Evolutionary conservation across 371 early-diverging fungal species (phyloP).

Genomic region (Mucor racemosus): DNA sequence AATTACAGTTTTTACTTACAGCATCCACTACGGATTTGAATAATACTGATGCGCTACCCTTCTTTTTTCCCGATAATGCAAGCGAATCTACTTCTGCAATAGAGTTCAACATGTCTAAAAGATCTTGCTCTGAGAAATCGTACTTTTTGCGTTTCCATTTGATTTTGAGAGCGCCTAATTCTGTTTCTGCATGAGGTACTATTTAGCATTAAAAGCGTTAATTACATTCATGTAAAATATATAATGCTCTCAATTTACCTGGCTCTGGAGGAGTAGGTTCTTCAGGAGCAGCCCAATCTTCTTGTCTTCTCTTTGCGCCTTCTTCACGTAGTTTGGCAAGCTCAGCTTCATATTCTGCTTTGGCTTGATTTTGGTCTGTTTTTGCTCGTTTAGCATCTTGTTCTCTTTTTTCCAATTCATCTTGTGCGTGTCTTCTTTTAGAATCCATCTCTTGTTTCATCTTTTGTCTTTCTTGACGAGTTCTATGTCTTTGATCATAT

Average conservation of each 20-base stretch:
- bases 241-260: constrained; percentile 16
- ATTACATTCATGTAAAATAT: background rate
- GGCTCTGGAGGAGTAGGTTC: constrained; percentile 33
- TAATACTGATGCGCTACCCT: constrained; percentile 45
- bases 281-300: constrained; percentile 34
- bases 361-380: constrained; percentile 43
- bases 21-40: constrained; percentile 55
- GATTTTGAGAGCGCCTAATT: constrained; percentile 48
- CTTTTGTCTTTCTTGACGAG: constrained; percentile 46
- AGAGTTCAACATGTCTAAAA: constrained; percentile 28
- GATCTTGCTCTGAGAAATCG: constrained; percentile 35
- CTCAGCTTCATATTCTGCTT: constrained; percentile 48
- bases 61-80: constrained; percentile 43
- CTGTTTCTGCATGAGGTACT: constrained; percentile 37
- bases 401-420: constrained; percentile 51
- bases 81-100: constrained; percentile 45
- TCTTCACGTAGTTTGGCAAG: constrained; percentile 49
- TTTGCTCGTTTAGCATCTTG: constrained; percentile 43
- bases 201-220: background rate
- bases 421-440: constrained; percentile 48
- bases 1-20: constrained; percentile 29
- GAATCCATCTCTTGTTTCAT: constrained; percentile 53
- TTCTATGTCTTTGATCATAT: constrained; percentile 47
- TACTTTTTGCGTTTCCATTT: constrained; percentile 55
- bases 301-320: constrained; percentile 47